Evolutionary conservation across 148 eudicot genomes (phyloP).

Genomic region (Rhododendron molle): DNA sequence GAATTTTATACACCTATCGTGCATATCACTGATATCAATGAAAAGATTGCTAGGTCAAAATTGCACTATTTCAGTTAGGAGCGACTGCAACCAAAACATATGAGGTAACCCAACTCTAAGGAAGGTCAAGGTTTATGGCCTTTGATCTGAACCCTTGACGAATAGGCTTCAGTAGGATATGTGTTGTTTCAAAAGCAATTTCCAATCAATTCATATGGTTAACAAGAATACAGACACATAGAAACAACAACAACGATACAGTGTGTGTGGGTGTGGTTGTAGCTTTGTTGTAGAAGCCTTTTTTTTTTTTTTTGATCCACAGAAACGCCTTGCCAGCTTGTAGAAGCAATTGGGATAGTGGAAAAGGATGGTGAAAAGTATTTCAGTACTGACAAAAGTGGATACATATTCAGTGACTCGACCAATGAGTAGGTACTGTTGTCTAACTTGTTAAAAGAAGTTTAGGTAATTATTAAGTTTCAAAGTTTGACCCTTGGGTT

Average conservation of each 20-base stretch:
- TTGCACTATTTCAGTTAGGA: not conserved
- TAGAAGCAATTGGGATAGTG: not conserved
- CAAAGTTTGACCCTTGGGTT: not conserved
- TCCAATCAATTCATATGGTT: not conserved
- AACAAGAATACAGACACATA: not conserved
- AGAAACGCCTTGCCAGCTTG: no score
- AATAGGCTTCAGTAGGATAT: not conserved
- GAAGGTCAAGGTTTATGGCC: not conserved
- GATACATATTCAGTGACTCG: not conserved
- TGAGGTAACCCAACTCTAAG: not conserved
- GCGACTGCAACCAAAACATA: not conserved
- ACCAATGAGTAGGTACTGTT: not conserved
- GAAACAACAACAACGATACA: not conserved
- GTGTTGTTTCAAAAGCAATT: not conserved
- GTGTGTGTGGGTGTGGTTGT: no score
- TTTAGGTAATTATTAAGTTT: no score
- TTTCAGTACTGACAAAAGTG: not conserved
- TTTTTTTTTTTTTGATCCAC: no score
- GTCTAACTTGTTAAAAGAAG: not conserved
- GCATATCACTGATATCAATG: not conserved
- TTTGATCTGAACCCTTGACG: not conserved
- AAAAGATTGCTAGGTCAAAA: not conserved
- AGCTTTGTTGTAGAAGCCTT: no score
- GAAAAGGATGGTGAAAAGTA: not conserved
- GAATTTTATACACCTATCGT: no score